Evolutionary conservation across 2,329 filamentous ascomycete genomes (phyloP), one percentile per base, ranked within the genome.

Genomic region (Trichoderma gracile): DNA sequence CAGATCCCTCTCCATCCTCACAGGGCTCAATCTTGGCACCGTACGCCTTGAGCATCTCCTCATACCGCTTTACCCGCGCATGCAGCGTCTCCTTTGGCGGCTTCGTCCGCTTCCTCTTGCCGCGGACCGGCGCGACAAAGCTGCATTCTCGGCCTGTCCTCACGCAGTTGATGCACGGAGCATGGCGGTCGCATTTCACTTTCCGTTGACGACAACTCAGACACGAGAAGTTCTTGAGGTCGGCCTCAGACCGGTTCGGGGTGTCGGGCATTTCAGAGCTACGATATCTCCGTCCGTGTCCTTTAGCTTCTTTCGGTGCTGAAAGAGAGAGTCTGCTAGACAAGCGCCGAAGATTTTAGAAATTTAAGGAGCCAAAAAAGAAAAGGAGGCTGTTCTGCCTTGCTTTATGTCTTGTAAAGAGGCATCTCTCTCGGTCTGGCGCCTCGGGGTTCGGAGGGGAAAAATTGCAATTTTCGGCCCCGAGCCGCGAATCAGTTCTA

Each of bases 201-300:
- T 61, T 61, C 5, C 57, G 57, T 38, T 61, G 57, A 4, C 57
- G 38, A 42, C 57, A 61, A 19, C 45, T 61, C 21, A 61, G 30
- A 42, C 57, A 61, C 7, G 57, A 52, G 57, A 52, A 61, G n/a
- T 33, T n/a, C 12, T 61, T 61, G 19, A 49, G 17, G 21, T 52
- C 46, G 17, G 14, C 17, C 23, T 19, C 25, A 19, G 47, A 25
- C 23, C 25, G 17, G 19, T 38, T 47, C n/a, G 47, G 47, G 21
- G 33, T 23, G 15, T 60, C 57, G 21, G 33, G 5, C 45, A 38
- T 25, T 12, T n/a, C 21, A 7, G 12, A n/a, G 8, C 3, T 40
- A 46, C 27, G 46, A 25, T 46, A 40, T 50, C 19, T 45, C 30
- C 43, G 15, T 49, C 19, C 8, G 7, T 19, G 50, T 58, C 19